Evolutionary conservation across 148 eudicot genomes (phyloP).

Genomic region (Bassia scoparia): DNA sequence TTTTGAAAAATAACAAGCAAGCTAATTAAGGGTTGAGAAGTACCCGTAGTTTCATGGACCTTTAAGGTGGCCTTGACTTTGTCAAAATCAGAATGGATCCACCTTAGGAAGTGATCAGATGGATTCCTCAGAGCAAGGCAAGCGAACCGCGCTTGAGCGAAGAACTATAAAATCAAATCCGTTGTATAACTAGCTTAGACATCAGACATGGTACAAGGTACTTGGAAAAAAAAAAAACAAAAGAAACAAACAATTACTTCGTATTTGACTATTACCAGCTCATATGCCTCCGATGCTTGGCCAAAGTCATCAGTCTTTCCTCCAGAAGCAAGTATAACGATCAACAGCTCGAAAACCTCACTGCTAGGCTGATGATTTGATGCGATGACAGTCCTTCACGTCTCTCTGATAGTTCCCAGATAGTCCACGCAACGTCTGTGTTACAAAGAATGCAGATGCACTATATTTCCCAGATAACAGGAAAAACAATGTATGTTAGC

Average conservation of each 20-base stretch:
- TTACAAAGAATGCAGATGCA: conserved; percentile 94
- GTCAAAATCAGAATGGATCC: conserved; percentile 91
- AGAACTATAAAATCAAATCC: conserved; percentile 57
- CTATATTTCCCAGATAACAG: conserved; percentile 33
- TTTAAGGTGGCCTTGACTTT: conserved; percentile 95
- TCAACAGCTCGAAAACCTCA: conserved; percentile 97
- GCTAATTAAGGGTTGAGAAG: too few relatives aligned
- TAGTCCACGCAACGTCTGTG: conserved; percentile 75
- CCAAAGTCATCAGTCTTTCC: conserved; percentile 95
- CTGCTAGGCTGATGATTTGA: conserved; percentile 98
- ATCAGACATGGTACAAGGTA: not conserved
- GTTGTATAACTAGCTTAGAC: not conserved
- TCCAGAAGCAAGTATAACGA: conserved; percentile 87
- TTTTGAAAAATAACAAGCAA: too few relatives aligned
- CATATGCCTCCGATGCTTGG: conserved; percentile 88
- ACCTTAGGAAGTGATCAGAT: conserved; percentile 93
- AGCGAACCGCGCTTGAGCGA: conserved; percentile 93
- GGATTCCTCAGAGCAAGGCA: conserved; percentile 95
- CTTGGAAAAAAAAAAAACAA: not conserved
- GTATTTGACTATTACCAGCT: conserved; percentile 52
- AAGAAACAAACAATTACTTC: not conserved
- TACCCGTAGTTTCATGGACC: conserved; percentile 95
- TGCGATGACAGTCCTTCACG: conserved; percentile 91
- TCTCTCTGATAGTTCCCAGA: too few relatives aligned
- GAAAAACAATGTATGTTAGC: conserved; percentile 14